Evolutionary conservation across 495 filamentous ascomycete species (phyloP).

Genomic region (Aspergillus asperescens): DNA sequence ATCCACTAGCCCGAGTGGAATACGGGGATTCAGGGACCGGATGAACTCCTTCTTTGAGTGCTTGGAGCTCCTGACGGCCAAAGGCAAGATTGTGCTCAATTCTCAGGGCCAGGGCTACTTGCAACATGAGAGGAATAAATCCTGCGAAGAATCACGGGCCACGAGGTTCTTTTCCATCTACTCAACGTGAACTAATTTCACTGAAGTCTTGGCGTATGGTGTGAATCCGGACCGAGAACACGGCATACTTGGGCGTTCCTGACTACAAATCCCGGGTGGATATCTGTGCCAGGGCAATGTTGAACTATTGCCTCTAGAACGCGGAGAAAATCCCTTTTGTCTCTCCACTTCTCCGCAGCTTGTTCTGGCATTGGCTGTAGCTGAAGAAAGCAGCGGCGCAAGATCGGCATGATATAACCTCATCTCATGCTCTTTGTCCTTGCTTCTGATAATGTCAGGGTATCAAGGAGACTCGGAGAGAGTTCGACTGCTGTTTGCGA

Average conservation of each 20-base stretch:
- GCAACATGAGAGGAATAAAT: too few relatives aligned
- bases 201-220: too few relatives aligned
- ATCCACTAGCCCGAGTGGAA: too few relatives aligned
- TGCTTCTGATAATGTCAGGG: not conserved
- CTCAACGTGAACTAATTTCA: too few relatives aligned
- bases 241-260: too few relatives aligned
- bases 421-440: not conserved
- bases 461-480: not conserved
- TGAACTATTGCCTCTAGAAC: slow-evolving; percentile 1
- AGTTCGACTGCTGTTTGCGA: not conserved
- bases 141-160: too few relatives aligned
- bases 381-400: not conserved
- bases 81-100: too few relatives aligned
- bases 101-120: not conserved
- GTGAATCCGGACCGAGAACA: too few relatives aligned
- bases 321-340: not conserved
- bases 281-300: not conserved
- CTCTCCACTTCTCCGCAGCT: not conserved
- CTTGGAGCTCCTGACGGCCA: too few relatives aligned
- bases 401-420: slow-evolving; percentile 1
- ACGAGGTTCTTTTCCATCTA: too few relatives aligned
- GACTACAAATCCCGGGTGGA: not conserved
- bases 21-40: not conserved
- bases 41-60: not conserved
- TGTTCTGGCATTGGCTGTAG: not conserved